Evolutionary conservation across 306 rosid genomes (phyloP).

Genomic region (Vicia sativa): DNA sequence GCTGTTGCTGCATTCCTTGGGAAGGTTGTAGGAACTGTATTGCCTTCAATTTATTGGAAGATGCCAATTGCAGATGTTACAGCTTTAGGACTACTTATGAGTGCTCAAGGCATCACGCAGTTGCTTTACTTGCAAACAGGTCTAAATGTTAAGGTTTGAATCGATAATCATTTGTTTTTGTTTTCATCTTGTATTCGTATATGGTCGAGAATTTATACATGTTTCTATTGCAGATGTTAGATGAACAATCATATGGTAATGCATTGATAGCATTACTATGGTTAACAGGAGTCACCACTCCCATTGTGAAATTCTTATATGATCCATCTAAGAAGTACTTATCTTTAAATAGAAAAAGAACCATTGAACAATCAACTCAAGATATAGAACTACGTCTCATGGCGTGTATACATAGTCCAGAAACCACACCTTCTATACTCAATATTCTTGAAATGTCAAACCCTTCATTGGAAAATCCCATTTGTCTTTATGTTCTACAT

Average conservation of each 20-base stretch:
- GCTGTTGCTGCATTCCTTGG: slow-evolving; percentile 42
- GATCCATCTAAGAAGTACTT: slow-evolving; percentile 60
- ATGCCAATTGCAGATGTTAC: slow-evolving; percentile 48
- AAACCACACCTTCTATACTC: slow-evolving; percentile 52
- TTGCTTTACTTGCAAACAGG: slow-evolving; percentile 42
- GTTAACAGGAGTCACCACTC: slow-evolving; percentile 46
- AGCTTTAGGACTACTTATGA: slow-evolving; percentile 52
- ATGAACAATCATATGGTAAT: slow-evolving; percentile 40
- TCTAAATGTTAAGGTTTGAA: slow-evolving; percentile 41
- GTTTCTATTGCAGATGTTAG: slow-evolving; percentile 47
- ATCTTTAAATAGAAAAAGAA: slow-evolving; percentile 40
- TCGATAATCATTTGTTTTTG: neutral
- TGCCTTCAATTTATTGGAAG: slow-evolving; percentile 62
- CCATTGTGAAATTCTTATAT: slow-evolving; percentile 49
- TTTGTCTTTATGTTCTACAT: slow-evolving; percentile 54
- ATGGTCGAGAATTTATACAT: neutral
- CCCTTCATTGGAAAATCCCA: slow-evolving; percentile 47
- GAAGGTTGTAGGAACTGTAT: slow-evolving; percentile 51
- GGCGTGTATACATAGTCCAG: slow-evolving; percentile 50
- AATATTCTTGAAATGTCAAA: slow-evolving; percentile 55
- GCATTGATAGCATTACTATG: slow-evolving; percentile 45
- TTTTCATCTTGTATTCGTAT: neutral
- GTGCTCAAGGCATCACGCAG: slow-evolving; percentile 62
- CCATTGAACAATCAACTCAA: slow-evolving; percentile 46
- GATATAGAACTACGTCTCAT: slow-evolving; percentile 45